Conservation (phyloP, 768 basidiomycete species). For the Mycena capillaripes region DNA sequence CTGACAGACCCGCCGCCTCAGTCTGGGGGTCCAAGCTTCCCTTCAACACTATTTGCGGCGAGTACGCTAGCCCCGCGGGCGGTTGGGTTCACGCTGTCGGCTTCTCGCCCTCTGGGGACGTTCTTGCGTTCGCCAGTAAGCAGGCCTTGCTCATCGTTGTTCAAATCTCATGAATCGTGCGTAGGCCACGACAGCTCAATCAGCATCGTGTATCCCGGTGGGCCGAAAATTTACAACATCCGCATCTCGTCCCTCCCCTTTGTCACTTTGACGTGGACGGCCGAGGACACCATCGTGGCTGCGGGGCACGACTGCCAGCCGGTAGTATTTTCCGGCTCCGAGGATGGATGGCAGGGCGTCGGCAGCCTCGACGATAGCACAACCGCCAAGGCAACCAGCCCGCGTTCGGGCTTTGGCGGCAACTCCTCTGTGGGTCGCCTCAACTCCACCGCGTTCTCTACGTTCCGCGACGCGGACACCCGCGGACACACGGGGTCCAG, state of each 20-base stretch:
- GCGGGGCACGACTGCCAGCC: conserved; percentile 99
- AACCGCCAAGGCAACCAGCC: conserved; percentile 58
- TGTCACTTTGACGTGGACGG: conserved; percentile 88
- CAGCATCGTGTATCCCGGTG: conserved; percentile 91
- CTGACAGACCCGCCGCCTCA: conserved; percentile 77
- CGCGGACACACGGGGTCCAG: conserved; percentile 63
- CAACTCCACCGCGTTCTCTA: conserved; percentile 94
- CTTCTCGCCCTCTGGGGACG: conserved; percentile 97
- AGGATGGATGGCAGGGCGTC: conserved; percentile 82
- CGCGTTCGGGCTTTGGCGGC: conserved; percentile 62
- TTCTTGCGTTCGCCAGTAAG: conserved; percentile 93
- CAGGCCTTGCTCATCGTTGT: conserved; percentile 28
- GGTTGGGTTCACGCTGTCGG: conserved; percentile 98
- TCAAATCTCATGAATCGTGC: conserved; percentile 5
- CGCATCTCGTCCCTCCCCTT: conserved; percentile 85
- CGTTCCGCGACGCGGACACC: conserved; percentile 92
- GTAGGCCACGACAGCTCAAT: conserved; percentile 96
- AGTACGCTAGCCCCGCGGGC: conserved; percentile 89
- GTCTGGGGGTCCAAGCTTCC: conserved; percentile 99
- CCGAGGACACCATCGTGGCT: conserved; percentile 86
- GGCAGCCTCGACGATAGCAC: conserved; percentile 91
- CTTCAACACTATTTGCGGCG: conserved; percentile 97
- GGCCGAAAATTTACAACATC: conserved; percentile 80
- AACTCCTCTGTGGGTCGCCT: conserved; percentile 87
- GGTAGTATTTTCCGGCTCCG: conserved; percentile 83